Conservation (phyloP, 23 red algal genomes). For the Pyropia haitanensis region DNA sequence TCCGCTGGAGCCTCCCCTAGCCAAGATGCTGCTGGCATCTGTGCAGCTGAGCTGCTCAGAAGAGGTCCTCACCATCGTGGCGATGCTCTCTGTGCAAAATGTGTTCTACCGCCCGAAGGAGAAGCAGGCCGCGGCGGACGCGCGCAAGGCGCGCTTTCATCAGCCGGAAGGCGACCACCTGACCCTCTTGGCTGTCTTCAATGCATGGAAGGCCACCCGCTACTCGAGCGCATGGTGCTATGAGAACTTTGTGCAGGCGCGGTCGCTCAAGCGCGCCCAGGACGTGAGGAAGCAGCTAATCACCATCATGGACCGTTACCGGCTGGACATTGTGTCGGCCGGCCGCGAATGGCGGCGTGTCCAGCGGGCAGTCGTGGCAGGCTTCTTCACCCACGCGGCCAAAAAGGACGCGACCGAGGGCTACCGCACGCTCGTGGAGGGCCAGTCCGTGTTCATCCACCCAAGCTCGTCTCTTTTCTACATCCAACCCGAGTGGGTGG, state of each 20-base stretch:
- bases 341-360: conserved; percentile 60
- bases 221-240: conserved; percentile 90
- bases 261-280: conserved; percentile 80
- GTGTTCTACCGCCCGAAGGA: conserved; percentile 91
- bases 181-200: conserved; percentile 79
- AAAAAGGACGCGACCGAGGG: conserved; percentile 81
- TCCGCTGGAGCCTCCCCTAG: conserved; percentile 90
- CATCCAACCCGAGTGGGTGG: conserved; percentile 78
- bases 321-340: conserved; percentile 44
- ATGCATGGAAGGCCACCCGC: conserved; percentile 70
- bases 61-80: conserved; percentile 85
- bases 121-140: conserved; percentile 75
- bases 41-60: conserved; percentile 86
- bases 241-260: conserved; percentile 80
- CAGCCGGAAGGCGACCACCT: conserved; percentile 88
- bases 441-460: conserved; percentile 85
- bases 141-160: conserved; percentile 70
- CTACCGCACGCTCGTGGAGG: conserved; percentile 65
- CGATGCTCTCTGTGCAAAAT: conserved; percentile 84
- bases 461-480: conserved; percentile 82
- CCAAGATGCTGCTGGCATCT: conserved; percentile 86
- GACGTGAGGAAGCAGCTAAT: conserved; percentile 90
- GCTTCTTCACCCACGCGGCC: conserved; percentile 87
- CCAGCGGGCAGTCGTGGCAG: conserved; percentile 72
- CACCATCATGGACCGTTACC: conserved; percentile 80